Base-by-base conservation (phyloP, 768 basidiomycete genomes). In the Flagelloscypha sp. region DNA sequence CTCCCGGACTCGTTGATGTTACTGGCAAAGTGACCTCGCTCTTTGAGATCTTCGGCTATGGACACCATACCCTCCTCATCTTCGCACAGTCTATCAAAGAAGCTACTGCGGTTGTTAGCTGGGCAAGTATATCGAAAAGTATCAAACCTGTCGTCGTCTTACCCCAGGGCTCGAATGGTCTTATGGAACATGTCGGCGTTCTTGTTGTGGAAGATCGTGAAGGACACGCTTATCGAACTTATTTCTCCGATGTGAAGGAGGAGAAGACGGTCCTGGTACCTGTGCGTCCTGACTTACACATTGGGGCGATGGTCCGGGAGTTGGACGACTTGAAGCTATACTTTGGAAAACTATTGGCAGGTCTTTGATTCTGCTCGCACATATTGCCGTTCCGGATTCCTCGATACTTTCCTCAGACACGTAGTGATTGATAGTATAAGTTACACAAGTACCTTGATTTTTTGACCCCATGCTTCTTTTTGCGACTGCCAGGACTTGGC, bases 61-160 rank as follows among this genome's bases (percentile, higher is more conserved):
- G 36, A 8, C 24, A 37, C 15, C 62, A 65, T 33, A 56, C 59
- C 2, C 43, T 55, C 0, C 39, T 64, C 6, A 28, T 65, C 10
- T 63, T 63, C 34, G 30, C 48, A 0, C 17, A 38, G 3, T 2
- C 17, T 15, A 17, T 12, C 9, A 16, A 17, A 7, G 3, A 3
- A 13, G 17, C 23, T 6, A 5, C 19, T 24, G 35, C 10, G 7
- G 22, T 31, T 21, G 13, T 35, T 12, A 17, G 20, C 9, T 22
- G 18, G 25, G 30, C 28, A 9, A 15, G 19, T 10, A 20, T 16
- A 4, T 37, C 20, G 5, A 11, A 30, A 4, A 18, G 34, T n/a
- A 13, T 9, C 9, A 13, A 38, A 19, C 15, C 21, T 19, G 10
- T 27, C 36, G 17, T 20, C 3, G 6, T 16, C 21, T 17, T 16